A percentile compares a stretch with the other conserved stretches of the same genome.
Evolutionary conservation across 805 yeast species (phyloP).

Genomic region (Scheffersomyces lignosus): DNA sequence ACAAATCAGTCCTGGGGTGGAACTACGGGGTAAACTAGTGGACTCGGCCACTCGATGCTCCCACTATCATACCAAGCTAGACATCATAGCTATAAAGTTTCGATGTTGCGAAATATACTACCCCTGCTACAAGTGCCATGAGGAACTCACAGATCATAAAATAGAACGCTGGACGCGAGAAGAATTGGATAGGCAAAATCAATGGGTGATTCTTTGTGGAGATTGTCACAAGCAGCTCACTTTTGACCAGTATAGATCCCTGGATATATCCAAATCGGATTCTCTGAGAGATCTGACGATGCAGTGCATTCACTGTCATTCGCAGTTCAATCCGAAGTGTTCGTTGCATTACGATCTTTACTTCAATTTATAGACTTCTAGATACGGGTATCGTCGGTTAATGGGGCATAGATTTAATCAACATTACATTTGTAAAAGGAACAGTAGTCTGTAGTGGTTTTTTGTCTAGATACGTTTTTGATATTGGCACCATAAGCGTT

Average conservation of each 20-base stretch:
- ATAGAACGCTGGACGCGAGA: slow-evolving; percentile 11
- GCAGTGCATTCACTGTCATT: slow-evolving; percentile 25
- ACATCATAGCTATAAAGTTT: slow-evolving; percentile 41
- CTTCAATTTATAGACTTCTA: slow-evolving; percentile 20
- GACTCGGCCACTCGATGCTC: slow-evolving; percentile 37
- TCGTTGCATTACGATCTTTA: slow-evolving; percentile 36
- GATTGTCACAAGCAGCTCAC: slow-evolving; percentile 29
- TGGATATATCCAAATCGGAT: background rate
- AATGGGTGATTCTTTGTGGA: slow-evolving; percentile 36
- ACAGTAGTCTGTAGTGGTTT: too few relatives aligned
- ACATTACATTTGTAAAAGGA: too few relatives aligned
- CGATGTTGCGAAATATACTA: slow-evolving; percentile 37
- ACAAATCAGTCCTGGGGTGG: too few relatives aligned
- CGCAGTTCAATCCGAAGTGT: slow-evolving; percentile 39
- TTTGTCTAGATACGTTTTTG: too few relatives aligned
- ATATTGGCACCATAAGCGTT: too few relatives aligned
- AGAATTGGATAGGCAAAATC: slow-evolving; percentile 11
- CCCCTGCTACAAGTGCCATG: slow-evolving; percentile 43
- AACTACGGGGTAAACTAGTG: slow-evolving; percentile 13
- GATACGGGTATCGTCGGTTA: background rate
- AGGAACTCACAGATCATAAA: slow-evolving; percentile 13
- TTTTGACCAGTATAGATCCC: slow-evolving; percentile 24
- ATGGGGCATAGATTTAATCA: background rate
- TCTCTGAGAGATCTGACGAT: slow-evolving; percentile 1
- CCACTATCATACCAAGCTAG: slow-evolving; percentile 36